These are phyloP conservation scores for Psilocybe sp. DNA, from an alignment of 768 basidiomycete genomes.

Conservation along the genomic window DNA sequence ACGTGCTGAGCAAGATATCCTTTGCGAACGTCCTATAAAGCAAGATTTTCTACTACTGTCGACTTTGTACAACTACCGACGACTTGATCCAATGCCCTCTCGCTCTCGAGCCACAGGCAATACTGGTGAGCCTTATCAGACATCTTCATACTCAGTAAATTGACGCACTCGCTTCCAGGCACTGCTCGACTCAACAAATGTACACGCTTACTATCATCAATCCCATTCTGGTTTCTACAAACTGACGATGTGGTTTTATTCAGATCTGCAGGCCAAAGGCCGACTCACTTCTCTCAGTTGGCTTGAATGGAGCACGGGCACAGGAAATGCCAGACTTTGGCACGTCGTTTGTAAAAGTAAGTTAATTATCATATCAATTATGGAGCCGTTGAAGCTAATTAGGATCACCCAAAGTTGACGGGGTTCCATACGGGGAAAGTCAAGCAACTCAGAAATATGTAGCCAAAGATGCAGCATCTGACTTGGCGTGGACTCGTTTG, in stretches of 20 bases:
- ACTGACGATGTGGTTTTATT: constrained; percentile 1
- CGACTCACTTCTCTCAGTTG: constrained; percentile 49
- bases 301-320: constrained; percentile 45
- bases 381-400: constrained; percentile 9
- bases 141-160: background rate
- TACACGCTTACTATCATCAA: constrained; percentile 14
- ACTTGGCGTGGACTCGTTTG: constrained; percentile 40
- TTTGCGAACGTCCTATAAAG: no score
- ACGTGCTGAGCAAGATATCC: no score
- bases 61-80: constrained; percentile 10
- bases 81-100: background rate
- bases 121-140: constrained; percentile 14
- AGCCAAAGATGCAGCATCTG: constrained; percentile 46
- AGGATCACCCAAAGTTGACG: constrained; percentile 40
- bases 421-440: constrained; percentile 45
- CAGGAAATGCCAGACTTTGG: constrained; percentile 48
- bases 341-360: constrained; percentile 59
- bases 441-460: constrained; percentile 48
- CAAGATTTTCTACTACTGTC: no score
- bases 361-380: constrained; percentile 6
- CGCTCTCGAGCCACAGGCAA: constrained; percentile 10
- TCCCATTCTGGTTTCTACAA: constrained; percentile 5
- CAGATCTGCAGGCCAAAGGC: constrained; percentile 54
- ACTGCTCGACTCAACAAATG: constrained; percentile 37
- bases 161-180: constrained; percentile 16